These are phyloP conservation scores for Hyphodiscus sp. DNA, from an alignment of 2,329 filamentous ascomycete genomes.

Conservation along the genomic window DNA sequence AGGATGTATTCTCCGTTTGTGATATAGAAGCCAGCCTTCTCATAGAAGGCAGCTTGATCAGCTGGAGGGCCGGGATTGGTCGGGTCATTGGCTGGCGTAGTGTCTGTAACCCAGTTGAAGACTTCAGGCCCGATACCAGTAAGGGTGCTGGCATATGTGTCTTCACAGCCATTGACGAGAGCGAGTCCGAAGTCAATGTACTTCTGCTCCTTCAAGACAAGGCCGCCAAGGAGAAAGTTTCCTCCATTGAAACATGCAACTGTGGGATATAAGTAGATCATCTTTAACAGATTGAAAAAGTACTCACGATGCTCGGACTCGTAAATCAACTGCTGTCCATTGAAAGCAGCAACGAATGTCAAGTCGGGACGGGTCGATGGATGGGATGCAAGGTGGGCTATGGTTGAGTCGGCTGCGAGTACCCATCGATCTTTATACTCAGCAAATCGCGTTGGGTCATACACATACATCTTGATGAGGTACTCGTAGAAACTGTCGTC, in stretches of 20 bases:
- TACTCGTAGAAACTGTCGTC: slow-evolving; percentile 85
- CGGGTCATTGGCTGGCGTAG: slow-evolving; percentile 30
- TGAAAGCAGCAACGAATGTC: slow-evolving; percentile 61
- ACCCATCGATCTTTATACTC: slow-evolving; percentile 70
- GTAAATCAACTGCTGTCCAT: slow-evolving; percentile 38
- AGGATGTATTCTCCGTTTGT: slow-evolving; percentile 55
- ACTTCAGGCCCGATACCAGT: slow-evolving; percentile 73
- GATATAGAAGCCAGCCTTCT: slow-evolving; percentile 66
- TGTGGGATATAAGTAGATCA: slow-evolving; percentile 19
- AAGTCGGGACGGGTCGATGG: slow-evolving; percentile 61
- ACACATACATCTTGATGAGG: slow-evolving; percentile 85
- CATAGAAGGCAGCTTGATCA: slow-evolving; percentile 53
- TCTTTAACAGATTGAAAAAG: not conserved
- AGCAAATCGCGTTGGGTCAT: slow-evolving; percentile 59
- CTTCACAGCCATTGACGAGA: slow-evolving; percentile 66
- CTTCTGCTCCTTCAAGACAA: slow-evolving; percentile 55
- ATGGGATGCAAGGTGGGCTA: slow-evolving; percentile 62
- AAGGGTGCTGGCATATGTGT: slow-evolving; percentile 61
- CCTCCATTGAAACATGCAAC: slow-evolving; percentile 80
- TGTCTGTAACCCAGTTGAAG: slow-evolving; percentile 53
- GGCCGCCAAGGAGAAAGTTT: slow-evolving; percentile 76
- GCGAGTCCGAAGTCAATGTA: slow-evolving; percentile 70
- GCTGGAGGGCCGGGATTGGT: slow-evolving; percentile 38
- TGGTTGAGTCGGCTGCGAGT: slow-evolving; percentile 67
- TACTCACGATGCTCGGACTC: slow-evolving; percentile 37